phyloP scores from a whole-genome alignment of 352 stramenopile genomes.

The Phytopythium helicoides region DNA sequence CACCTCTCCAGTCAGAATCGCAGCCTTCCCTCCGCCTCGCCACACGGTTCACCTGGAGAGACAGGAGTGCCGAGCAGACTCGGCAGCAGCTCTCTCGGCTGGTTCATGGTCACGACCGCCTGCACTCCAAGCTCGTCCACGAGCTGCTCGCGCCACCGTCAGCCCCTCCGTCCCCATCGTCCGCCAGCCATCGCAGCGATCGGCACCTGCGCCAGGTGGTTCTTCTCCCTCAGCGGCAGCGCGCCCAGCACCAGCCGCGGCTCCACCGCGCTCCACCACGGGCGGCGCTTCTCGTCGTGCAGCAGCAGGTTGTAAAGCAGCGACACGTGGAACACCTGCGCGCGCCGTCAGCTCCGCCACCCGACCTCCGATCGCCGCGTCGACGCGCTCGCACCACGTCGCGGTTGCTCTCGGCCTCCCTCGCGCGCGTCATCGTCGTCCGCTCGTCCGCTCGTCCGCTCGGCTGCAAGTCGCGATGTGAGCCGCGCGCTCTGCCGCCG shows the following conservation, averaged over 20 bases:
- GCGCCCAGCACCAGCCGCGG: constrained; percentile 64
- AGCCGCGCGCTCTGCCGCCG: background rate
- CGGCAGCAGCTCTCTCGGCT: constrained; percentile 58
- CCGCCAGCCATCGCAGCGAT: background rate
- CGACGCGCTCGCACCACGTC: background rate
- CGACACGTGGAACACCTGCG: constrained; percentile 73
- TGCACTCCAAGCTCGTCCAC: constrained; percentile 49
- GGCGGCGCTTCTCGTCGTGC: constrained; percentile 36
- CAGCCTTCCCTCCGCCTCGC: too few species aligned
- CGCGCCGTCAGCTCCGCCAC: background rate
- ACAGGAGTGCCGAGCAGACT: constrained; percentile 65
- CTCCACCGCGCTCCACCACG: constrained; percentile 77
- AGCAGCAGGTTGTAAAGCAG: constrained; percentile 74
- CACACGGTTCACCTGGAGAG: constrained; percentile 60
- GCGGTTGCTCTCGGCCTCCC: background rate
- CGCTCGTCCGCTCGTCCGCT: background rate
- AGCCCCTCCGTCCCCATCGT: background rate
- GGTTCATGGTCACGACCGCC: constrained; percentile 81
- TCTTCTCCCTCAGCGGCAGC: constrained; percentile 55
- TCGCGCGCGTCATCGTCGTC: background rate
- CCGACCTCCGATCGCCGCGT: background rate
- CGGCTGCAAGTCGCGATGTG: background rate
- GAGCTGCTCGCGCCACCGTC: too few species aligned
- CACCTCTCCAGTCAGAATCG: background rate
- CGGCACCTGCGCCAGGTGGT: constrained; percentile 40